Evolutionary conservation across 2,329 filamentous ascomycete genomes (phyloP).

Genomic region (Cladophialophora yegresii): DNA sequence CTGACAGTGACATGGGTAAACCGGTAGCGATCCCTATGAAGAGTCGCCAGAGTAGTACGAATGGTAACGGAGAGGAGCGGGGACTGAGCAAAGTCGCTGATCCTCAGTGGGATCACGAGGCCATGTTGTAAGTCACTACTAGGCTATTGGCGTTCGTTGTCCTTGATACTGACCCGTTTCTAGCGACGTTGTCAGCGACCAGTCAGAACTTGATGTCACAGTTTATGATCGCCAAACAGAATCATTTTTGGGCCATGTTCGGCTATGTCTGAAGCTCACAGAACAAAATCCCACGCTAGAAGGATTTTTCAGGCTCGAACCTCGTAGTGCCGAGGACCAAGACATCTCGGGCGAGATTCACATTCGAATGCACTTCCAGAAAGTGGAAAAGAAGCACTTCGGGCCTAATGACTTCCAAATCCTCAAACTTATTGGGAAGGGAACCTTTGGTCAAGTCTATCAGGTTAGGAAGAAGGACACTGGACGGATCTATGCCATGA

Average conservation of each 20-base stretch:
- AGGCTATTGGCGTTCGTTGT: neutral
- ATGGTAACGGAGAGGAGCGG: conserved; percentile 70
- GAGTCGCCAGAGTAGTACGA: conserved; percentile 94
- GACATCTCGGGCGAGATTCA: conserved; percentile 83
- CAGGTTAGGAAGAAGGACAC: conserved; percentile 98
- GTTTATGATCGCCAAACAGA: conserved; percentile 91
- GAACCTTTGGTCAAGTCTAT: conserved; percentile 97
- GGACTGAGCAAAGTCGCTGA: conserved; percentile 70
- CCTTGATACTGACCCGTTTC: conserved; percentile 37
- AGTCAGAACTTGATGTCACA: conserved; percentile 87
- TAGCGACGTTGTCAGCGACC: conserved; percentile 89
- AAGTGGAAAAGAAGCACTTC: conserved; percentile 84
- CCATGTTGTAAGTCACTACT: conserved; percentile 73
- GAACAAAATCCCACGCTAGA: conserved; percentile 70
- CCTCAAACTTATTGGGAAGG: conserved; percentile 93
- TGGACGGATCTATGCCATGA: conserved; percentile 96
- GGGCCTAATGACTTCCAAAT: conserved; percentile 96
- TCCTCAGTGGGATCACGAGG: conserved; percentile 94
- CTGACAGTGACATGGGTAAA: conserved; percentile 77
- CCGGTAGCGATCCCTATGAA: conserved; percentile 96
- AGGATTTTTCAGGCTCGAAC: conserved; percentile 81
- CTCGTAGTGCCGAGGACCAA: conserved; percentile 76
- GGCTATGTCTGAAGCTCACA: conserved; percentile 71
- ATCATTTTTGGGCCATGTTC: conserved; percentile 86
- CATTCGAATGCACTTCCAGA: conserved; percentile 81